Evolutionary conservation across 805 yeast genomes (phyloP).

Genomic region (Saccharomycopsis fermentans): DNA sequence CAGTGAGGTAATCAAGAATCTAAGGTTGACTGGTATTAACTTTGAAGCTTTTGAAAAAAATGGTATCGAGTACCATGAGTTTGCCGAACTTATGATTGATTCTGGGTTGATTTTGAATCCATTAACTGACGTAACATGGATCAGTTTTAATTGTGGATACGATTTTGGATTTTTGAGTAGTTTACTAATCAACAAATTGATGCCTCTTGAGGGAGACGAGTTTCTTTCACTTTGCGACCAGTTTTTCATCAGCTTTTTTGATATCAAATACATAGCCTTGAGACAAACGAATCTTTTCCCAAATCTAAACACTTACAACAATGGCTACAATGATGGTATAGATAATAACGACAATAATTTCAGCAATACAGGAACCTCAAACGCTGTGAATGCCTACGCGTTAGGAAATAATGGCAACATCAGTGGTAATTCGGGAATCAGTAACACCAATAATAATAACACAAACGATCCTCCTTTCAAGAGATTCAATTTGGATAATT

Average conservation of each 20-base stretch:
- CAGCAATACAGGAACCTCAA: background rate
- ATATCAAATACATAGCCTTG: slow-evolving; percentile 49
- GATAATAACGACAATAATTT: background rate
- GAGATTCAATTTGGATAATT: slow-evolving; percentile 27
- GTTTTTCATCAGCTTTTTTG: slow-evolving; percentile 77
- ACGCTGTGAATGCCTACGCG: background rate
- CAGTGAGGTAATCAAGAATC: slow-evolving; percentile 69
- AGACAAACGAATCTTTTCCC: slow-evolving; percentile 24
- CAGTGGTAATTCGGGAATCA: background rate
- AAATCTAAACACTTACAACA: background rate
- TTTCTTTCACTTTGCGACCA: slow-evolving; percentile 60
- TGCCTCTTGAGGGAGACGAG: slow-evolving; percentile 75
- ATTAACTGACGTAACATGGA: slow-evolving; percentile 60
- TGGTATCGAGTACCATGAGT: slow-evolving; percentile 72
- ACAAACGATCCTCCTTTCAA: slow-evolving; percentile 24
- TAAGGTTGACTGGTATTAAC: slow-evolving; percentile 75
- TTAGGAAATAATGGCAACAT: background rate
- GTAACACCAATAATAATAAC: background rate
- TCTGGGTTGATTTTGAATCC: slow-evolving; percentile 72
- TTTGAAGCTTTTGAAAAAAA: slow-evolving; percentile 60
- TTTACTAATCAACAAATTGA: slow-evolving; percentile 57
- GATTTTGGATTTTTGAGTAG: slow-evolving; percentile 86
- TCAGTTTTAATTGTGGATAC: slow-evolving; percentile 88
- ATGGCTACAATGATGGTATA: background rate
- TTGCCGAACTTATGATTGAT: slow-evolving; percentile 76